phyloP scores from a whole-genome alignment of 169 alveolate species.

The Cryptosporidium ubiquitum region DNA sequence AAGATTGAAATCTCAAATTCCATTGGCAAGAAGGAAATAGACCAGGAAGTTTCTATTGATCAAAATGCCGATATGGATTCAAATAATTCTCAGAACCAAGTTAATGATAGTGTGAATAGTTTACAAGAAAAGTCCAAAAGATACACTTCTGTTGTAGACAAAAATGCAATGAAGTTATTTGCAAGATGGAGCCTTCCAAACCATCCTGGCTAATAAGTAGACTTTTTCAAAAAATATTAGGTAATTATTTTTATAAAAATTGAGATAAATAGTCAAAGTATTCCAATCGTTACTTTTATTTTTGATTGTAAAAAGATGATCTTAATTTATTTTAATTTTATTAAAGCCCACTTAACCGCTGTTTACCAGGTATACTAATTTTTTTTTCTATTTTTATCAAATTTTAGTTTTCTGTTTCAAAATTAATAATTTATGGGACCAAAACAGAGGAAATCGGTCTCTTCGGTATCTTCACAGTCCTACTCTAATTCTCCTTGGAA shows the following conservation, averaged over 20 bases:
- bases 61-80: not conserved
- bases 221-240: not conserved
- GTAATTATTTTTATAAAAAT: not conserved
- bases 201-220: not conserved
- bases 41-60: not conserved
- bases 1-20: not conserved
- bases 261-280: not conserved
- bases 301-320: not conserved
- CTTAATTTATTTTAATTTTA: not conserved
- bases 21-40: not conserved
- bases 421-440: slow-evolving; percentile 4
- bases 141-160: slow-evolving; percentile 30
- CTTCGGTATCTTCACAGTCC: slow-evolving; percentile 15
- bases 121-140: slow-evolving; percentile 9
- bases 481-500: slow-evolving; percentile 57
- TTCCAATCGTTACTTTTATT: not conserved
- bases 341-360: not conserved
- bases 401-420: not conserved
- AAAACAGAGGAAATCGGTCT: slow-evolving; percentile 41
- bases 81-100: not conserved
- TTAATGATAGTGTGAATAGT: not conserved
- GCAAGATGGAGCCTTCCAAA: slow-evolving; percentile 70
- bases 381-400: not conserved
- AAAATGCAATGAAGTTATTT: slow-evolving; percentile 61
- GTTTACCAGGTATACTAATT: not conserved